Percentiles rank a stretch among this genome's conserved stretches.
phyloP scores from a whole-genome alignment of 192 early-diverging fungal species.

The Backusella luteola region DNA sequence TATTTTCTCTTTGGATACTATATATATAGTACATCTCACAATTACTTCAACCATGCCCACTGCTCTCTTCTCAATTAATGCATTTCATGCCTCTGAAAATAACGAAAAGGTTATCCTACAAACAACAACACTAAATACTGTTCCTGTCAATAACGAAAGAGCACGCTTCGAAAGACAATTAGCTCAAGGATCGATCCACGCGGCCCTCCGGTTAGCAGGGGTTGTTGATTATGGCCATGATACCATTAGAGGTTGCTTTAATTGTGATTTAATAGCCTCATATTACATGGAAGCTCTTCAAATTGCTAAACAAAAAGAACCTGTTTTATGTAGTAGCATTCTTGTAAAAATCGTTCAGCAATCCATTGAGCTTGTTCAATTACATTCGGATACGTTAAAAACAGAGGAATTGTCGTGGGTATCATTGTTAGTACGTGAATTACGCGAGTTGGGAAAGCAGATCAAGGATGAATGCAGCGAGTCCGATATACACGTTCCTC shows the following conservation, averaged over 20 bases:
- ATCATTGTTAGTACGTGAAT: neutral
- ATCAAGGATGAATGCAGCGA: conserved; percentile 19
- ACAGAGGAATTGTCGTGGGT: neutral
- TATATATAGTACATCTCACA: neutral
- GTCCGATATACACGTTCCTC: neutral
- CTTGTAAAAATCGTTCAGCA: conserved; percentile 1
- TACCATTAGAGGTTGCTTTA: neutral
- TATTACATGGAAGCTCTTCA: neutral
- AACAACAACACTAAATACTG: neutral
- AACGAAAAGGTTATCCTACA: neutral
- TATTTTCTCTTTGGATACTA: neutral
- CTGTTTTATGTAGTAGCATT: neutral
- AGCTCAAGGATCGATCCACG: neutral
- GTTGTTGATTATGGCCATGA: neutral
- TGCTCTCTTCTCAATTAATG: neutral
- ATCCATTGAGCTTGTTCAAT: neutral
- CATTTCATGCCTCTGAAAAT: neutral
- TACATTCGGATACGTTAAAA: conserved; percentile 3
- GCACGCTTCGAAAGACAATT: neutral
- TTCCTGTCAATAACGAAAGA: neutral
- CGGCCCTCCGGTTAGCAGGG: neutral
- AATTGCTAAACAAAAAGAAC: neutral
- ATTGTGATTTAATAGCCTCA: conserved; percentile 3
- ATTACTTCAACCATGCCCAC: neutral
- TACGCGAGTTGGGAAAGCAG: conserved; percentile 20